Percentiles rank a stretch among this genome's conserved stretches.
phyloP scores from a whole-genome alignment of 768 basidiomycete genomes.

The Sporobolomyces roseus region DNA sequence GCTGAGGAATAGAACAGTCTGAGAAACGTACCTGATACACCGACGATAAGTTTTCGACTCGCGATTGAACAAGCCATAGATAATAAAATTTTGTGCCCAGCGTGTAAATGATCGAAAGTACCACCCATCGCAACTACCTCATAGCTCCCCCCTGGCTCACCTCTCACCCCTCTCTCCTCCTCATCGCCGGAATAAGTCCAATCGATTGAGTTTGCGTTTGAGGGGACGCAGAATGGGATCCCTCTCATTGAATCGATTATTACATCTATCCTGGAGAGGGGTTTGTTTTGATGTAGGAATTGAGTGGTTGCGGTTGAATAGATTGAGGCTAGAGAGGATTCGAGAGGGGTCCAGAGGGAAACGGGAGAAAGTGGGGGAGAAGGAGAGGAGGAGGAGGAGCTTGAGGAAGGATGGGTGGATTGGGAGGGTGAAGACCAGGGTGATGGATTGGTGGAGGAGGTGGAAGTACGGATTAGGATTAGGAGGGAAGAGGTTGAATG shows the following conservation, averaged over 20 bases:
- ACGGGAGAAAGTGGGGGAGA: neutral
- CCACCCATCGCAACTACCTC: slow-evolving; percentile 79
- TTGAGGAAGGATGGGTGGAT: neutral
- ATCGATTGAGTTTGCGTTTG: neutral
- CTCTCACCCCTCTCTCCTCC: neutral
- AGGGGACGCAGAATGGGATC: neutral
- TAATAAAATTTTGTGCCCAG: slow-evolving; percentile 93
- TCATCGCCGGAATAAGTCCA: slow-evolving; percentile 1
- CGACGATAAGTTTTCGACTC: slow-evolving; percentile 74
- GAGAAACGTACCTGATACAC: no score
- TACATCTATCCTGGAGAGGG: slow-evolving; percentile 23
- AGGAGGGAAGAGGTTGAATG: neutral
- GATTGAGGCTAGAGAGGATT: slow-evolving; percentile 10
- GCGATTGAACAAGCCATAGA: slow-evolving; percentile 87
- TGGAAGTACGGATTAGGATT: neutral
- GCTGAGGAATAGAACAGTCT: no score
- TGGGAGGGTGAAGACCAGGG: slow-evolving; percentile 10
- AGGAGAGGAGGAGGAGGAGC: slow-evolving; percentile 13
- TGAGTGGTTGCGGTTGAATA: slow-evolving; percentile 15
- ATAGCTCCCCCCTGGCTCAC: neutral
- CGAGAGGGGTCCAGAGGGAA: slow-evolving; percentile 26
- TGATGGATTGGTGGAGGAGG: neutral
- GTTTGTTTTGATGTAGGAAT: neutral
- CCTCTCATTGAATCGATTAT: slow-evolving; percentile 22
- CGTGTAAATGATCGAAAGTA: slow-evolving; percentile 96